Conservation (phyloP, 768 basidiomycete species). For the Mycena crocata region DNA sequence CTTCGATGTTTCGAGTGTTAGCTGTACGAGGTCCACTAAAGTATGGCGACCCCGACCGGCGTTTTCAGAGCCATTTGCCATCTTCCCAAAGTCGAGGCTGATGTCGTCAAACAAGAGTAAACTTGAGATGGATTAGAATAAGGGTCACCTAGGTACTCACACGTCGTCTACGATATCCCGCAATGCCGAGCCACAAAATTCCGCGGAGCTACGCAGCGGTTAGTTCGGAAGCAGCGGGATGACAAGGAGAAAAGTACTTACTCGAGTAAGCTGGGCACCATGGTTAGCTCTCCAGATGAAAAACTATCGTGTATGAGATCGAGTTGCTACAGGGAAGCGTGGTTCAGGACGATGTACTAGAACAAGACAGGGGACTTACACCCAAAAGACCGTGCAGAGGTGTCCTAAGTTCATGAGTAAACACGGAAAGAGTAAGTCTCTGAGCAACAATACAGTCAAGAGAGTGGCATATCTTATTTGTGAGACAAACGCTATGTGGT, state of each 20-base stretch:
- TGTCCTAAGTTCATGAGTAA: constrained; percentile 28
- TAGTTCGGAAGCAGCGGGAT: background rate
- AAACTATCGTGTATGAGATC: constrained; percentile 23
- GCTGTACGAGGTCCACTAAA: constrained; percentile 15
- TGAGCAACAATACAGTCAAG: background rate
- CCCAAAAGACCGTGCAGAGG: constrained; percentile 29
- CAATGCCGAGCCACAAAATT: constrained; percentile 23
- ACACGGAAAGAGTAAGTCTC: background rate
- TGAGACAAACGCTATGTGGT: constrained; percentile 21
- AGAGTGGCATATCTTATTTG: constrained; percentile 25
- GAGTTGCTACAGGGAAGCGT: constrained; percentile 12
- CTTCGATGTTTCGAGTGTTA: background rate
- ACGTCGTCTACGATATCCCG: constrained; percentile 27
- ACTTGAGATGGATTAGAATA: too few species aligned
- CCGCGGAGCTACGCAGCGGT: constrained; percentile 17
- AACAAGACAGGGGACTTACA: background rate
- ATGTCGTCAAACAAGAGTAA: background rate
- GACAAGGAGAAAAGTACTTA: background rate
- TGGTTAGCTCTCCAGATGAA: constrained; percentile 5
- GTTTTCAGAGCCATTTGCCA: background rate
- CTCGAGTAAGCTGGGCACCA: constrained; percentile 17
- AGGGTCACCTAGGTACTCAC: background rate
- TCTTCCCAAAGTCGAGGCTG: constrained; percentile 30
- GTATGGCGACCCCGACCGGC: background rate
- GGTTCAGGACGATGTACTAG: background rate